Evolutionary conservation across 2,329 filamentous ascomycete genomes (phyloP), one percentile per base, ranked within the genome.

Genomic region (Botrytis sinoallii): DNA sequence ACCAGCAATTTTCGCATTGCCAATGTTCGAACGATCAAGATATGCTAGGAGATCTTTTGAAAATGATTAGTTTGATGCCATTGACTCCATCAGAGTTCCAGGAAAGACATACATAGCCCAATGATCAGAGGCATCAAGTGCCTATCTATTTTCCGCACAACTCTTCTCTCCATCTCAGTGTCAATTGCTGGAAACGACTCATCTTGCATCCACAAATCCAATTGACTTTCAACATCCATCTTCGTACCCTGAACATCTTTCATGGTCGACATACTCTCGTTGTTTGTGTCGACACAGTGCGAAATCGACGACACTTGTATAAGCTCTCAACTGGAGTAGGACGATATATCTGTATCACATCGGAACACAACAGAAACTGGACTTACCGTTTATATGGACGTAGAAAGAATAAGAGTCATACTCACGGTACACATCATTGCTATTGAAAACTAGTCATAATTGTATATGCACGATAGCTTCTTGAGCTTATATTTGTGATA

Each of bases 141-240:
- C 70, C 84, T 84, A 79, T 92, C 90, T 75, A 92, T 84, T 80
- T 87, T 90, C 78, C 82, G 85, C 59, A 89, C 81, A n/a, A 91
- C 85, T 52, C 81, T 79, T 44, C 79, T 82, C 78, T 90, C 89
- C 78, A 76, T 72, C 59, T 68, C 74, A 14, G 75, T 57, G 7
- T 71, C 69, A 65, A 71, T 64, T 20, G n/a, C 7, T 8, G 59
- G 44, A 40, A 71, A n/a, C 4, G 69, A 55, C 12, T 12, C 57
- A 40, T 52, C 44, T 7, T 7, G 44, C 35, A 25, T 64, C 16
- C 44, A 55, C 1, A 18, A 55, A 9, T 32, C 25, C 25, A 71
- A 40, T 65, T 52, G 69, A 46, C 59, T 55, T 20, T 71, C 59
- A 25, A 22, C 59, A 55, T 42, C 69, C 32, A 64, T n/a, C 40